Conservation (phyloP, 345 rosid species). For the Jatropha curcas region DNA sequence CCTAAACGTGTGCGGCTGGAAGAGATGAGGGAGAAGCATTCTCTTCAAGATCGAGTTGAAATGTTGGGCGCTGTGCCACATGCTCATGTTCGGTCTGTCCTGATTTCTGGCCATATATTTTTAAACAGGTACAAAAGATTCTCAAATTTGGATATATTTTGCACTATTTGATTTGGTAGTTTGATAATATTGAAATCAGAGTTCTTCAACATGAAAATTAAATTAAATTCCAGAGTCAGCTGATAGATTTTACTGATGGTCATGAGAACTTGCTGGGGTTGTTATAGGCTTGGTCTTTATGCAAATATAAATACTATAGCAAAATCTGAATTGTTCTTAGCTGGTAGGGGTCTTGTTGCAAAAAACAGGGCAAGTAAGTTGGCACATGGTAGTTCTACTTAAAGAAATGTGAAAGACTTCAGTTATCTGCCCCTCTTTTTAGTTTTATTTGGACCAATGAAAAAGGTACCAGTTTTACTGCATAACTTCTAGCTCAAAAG, state of each 20-base stretch:
- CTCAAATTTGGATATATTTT: background rate
- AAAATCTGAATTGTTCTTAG: background rate
- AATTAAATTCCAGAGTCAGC: background rate
- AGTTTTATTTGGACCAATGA: background rate
- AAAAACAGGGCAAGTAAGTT: background rate
- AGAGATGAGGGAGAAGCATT: conserved; percentile 98
- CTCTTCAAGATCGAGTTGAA: conserved; percentile 92
- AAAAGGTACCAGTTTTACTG: background rate
- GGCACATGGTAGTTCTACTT: background rate
- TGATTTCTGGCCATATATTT: conserved; percentile 85
- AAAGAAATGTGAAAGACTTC: background rate
- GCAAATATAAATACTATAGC: too few species aligned
- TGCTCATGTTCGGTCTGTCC: conserved; percentile 75
- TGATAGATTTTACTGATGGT: background rate
- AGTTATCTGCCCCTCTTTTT: background rate
- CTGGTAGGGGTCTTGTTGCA: background rate
- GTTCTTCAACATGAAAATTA: background rate
- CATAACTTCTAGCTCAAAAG: background rate
- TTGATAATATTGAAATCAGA: background rate
- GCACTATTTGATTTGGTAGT: background rate
- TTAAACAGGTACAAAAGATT: conserved; percentile 63
- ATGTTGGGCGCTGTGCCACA: conserved; percentile 95
- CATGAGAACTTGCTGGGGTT: background rate
- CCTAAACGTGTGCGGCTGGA: conserved; percentile 87
- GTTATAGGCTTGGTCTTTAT: background rate